Percentiles rank a stretch among this genome's conserved stretches.
These are phyloP conservation scores for Pseudocohnilembus persalinus DNA, from an alignment of 169 alveolate genomes.

Conservation along the genomic window DNA sequence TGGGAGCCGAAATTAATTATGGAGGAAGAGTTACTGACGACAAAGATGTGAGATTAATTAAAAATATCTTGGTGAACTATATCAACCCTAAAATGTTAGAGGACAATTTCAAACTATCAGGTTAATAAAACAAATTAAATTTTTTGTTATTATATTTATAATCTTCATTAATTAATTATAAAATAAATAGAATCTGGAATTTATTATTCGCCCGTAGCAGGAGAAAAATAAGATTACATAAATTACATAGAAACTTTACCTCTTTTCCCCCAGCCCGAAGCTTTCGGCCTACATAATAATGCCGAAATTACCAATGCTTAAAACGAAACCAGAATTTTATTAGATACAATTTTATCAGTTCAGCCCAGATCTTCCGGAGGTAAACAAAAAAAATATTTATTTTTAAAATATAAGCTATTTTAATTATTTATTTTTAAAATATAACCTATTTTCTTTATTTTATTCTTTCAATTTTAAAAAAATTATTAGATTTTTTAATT, in stretches of 20 bases:
- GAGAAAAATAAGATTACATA: constrained; percentile 45
- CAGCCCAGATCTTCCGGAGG: constrained; percentile 30
- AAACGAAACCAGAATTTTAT: constrained; percentile 66
- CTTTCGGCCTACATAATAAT: constrained; percentile 87
- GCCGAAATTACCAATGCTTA: constrained; percentile 82
- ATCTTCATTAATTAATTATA: not conserved
- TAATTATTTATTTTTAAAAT: not conserved
- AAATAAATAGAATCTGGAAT: constrained; percentile 37
- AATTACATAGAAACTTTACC: constrained; percentile 76
- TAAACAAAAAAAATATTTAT: not conserved
- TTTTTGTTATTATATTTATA: no score
- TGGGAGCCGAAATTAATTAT: constrained; percentile 89
- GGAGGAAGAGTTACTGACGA: constrained; percentile 92
- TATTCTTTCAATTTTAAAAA: not conserved
- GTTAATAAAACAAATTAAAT: not conserved
- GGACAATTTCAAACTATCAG: constrained; percentile 55
- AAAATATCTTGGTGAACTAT: constrained; percentile 66
- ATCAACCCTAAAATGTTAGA: constrained; percentile 69
- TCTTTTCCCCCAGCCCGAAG: constrained; percentile 79
- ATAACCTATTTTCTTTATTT: not conserved
- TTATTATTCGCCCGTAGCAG: constrained; percentile 51
- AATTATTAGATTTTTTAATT: no score
- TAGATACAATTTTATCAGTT: constrained; percentile 61
- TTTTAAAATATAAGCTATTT: not conserved
- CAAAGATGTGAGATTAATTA: constrained; percentile 78